phyloP scores from a whole-genome alignment of 2,329 filamentous ascomycete genomes.

The Ceratocystis alfenasii region DNA sequence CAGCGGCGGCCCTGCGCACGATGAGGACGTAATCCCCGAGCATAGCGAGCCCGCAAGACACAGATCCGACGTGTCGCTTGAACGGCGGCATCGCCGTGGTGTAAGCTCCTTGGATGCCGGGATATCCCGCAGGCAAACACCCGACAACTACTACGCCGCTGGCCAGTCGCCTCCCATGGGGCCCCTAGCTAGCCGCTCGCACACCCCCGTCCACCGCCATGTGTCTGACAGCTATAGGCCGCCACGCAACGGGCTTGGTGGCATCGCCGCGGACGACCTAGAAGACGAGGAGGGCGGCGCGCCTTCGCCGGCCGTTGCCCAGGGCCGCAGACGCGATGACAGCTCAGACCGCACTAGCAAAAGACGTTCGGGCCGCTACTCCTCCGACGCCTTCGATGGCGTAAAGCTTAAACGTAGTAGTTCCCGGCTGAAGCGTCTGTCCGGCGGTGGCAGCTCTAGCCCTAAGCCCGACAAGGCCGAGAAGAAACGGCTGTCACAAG shows the following conservation, averaged over 20 bases:
- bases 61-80: not conserved
- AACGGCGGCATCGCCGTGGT: slow-evolving; percentile 16
- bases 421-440: slow-evolving; percentile 48
- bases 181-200: not conserved
- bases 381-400: slow-evolving; percentile 37
- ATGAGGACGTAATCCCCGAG: slow-evolving; percentile 34
- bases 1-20: slow-evolving; percentile 25
- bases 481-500: slow-evolving; percentile 24
- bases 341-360: slow-evolving; percentile 35
- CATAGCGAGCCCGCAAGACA: slow-evolving; percentile 28
- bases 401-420: slow-evolving; percentile 42
- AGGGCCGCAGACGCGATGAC: slow-evolving; percentile 43
- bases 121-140: not conserved
- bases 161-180: not conserved
- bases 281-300: slow-evolving; percentile 48
- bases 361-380: slow-evolving; percentile 38
- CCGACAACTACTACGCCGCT: slow-evolving; percentile 4
- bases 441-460: slow-evolving; percentile 28
- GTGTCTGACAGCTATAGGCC: slow-evolving; percentile 19
- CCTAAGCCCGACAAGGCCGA: slow-evolving; percentile 29
- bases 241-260: slow-evolving; percentile 2
- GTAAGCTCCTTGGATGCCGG: slow-evolving; percentile 18
- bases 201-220: slow-evolving; percentile 11
- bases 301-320: slow-evolving; percentile 56
- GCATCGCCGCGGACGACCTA: slow-evolving; percentile 27